phyloP scores from a whole-genome alignment of 768 basidiomycete species.

The Naematelia encephala region DNA sequence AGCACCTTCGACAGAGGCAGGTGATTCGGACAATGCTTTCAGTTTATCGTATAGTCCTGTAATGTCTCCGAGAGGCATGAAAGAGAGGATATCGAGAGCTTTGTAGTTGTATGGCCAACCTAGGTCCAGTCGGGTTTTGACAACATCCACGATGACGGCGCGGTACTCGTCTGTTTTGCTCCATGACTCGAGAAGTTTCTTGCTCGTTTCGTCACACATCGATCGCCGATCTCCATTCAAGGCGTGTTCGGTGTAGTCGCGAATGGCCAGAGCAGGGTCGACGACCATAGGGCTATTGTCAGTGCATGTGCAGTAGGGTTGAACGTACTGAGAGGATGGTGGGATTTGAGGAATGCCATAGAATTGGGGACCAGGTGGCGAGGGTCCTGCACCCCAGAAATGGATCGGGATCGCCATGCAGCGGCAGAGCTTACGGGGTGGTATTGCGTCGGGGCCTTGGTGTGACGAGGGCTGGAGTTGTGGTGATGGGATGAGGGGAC shows the following conservation, averaged over 20 bases:
- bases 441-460: not conserved
- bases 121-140: constrained; percentile 34
- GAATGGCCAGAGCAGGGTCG: constrained; percentile 25
- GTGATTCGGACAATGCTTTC: constrained; percentile 20
- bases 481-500: not conserved
- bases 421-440: not conserved
- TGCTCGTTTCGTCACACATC: constrained; percentile 18
- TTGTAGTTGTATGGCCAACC: constrained; percentile 46
- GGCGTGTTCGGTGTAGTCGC: constrained; percentile 32
- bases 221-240: constrained; percentile 24
- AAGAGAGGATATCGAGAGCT: constrained; percentile 29
- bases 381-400: not conserved
- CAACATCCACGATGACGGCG: constrained; percentile 37
- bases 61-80: constrained; percentile 23
- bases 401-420: not conserved
- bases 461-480: constrained; percentile 1
- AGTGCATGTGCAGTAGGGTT: not conserved
- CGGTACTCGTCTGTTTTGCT: constrained; percentile 32
- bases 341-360: constrained; percentile 15
- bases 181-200: constrained; percentile 27
- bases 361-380: not conserved
- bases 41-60: constrained; percentile 21
- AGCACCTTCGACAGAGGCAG: constrained; percentile 21
- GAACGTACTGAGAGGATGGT: constrained; percentile 10
- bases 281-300: constrained; percentile 21